Base-by-base conservation (phyloP, 2,329 filamentous ascomycete genomes). In the Botryotinia narcissicola region DNA sequence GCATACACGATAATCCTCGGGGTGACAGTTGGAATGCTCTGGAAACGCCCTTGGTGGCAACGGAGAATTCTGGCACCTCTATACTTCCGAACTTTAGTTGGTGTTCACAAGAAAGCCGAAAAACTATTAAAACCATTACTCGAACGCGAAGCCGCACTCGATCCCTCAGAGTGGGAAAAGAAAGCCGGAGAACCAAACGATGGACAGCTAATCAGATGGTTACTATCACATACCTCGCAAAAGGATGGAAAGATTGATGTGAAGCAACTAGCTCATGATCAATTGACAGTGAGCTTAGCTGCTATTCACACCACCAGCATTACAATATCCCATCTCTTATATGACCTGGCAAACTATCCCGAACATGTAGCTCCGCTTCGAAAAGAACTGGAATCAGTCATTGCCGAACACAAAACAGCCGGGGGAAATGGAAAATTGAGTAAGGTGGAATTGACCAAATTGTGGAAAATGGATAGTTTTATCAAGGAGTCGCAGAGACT, bases 281-380 rank as follows among this genome's bases (percentile, higher is more conserved):
- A 64, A 42, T 64, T 71, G 25, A 64, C 44, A 22, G 70, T 71
- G 22, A 71, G 70, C 35, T 54, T 71, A 40, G 70, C 70, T 37
- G 70, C 70, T 46, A 71, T 71, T 54, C 85, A 87, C 74, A 86
- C 85, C 0, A 87, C 85, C 0, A 84, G 84, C 0, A 75, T 84
- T 46, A 81, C 84, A 0, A 76, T 84, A 0, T 86, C 85, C 4
- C 80, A 88, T 83, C 73, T 72, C 70, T 62, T 72, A 9, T 72
- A 72, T 54, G 62, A 72, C 61, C 16, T 72, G n/a, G 61, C 70
- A 29, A 51, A 48, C 7, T 57, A 62, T 51, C 70, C 70, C 22
- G 70, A 72, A 29, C 48, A 72, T 40, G 60, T 72, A 22, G 70
- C 48, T 18, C 37, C 48, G 14, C 70, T 72, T 10, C 70, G 62